Conservation (phyloP, 2,329 filamentous ascomycete species). For the Stromatinia cepivora region DNA sequence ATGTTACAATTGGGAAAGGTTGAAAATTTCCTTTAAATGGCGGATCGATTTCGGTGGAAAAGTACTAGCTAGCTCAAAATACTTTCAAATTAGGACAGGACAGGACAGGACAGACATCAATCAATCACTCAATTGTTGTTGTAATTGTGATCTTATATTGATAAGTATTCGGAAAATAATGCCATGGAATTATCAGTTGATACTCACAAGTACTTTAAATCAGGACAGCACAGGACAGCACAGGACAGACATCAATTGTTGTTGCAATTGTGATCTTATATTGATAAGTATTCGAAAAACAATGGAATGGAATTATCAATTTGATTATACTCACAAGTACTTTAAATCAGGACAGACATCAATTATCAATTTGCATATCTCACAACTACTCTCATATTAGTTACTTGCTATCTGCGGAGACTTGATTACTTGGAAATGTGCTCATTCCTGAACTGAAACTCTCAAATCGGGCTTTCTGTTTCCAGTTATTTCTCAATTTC, state of each 20-base stretch:
- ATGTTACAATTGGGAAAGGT: neutral
- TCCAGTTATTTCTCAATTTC: neutral
- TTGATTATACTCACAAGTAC: neutral
- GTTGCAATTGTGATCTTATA: neutral
- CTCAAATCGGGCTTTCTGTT: neutral
- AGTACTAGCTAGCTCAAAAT: neutral
- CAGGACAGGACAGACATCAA: neutral
- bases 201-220: neutral
- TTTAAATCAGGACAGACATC: neutral
- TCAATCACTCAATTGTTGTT: neutral
- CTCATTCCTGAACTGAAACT: neutral
- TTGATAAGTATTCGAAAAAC: neutral
- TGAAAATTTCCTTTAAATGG: neutral
- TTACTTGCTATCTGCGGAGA: too few relatives aligned
- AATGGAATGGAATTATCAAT: neutral
- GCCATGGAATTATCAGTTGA: neutral
- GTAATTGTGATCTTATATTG: neutral
- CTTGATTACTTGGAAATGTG: neutral
- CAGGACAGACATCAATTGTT: neutral
- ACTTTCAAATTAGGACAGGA: neutral
- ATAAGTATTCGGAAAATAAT: neutral
- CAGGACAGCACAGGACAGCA: too few relatives aligned
- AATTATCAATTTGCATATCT: too few relatives aligned
- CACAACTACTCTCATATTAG: too few relatives aligned
- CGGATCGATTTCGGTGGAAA: slow-evolving; percentile 6